Percentiles rank a stretch among this genome's conserved stretches.
These are phyloP conservation scores for Jaenimonas drosophilae DNA, from an alignment of 208 protist species.

Conservation along the genomic window DNA sequence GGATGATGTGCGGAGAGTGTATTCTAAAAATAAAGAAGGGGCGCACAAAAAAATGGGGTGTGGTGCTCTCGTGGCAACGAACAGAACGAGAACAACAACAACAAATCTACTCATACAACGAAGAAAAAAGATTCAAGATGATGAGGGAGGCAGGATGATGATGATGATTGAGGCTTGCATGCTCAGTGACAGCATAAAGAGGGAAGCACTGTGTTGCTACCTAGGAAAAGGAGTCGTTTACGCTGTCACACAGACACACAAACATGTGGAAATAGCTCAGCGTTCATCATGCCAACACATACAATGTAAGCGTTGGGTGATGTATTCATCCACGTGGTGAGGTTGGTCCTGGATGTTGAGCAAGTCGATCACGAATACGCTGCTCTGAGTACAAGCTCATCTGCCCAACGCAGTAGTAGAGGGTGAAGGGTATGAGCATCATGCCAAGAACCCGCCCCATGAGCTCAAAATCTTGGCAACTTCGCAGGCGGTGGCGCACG, in stretches of 20 bases:
- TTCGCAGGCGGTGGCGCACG: slow-evolving; percentile 47
- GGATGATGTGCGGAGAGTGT: not conserved
- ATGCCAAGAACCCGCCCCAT: slow-evolving; percentile 74
- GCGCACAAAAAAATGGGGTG: not conserved
- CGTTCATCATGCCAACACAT: too few species aligned
- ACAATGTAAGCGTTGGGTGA: too few species aligned
- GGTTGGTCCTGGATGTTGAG: not conserved
- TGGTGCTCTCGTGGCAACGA: not conserved
- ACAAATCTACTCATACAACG: not conserved
- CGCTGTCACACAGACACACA: too few species aligned
- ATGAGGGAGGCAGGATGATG: not conserved
- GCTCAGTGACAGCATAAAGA: not conserved
- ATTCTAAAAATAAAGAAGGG: not conserved
- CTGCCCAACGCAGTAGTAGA: slow-evolving; percentile 48
- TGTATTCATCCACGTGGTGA: too few species aligned
- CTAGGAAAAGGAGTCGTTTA: too few species aligned
- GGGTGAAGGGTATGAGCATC: slow-evolving; percentile 52
- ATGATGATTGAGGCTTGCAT: too few species aligned
- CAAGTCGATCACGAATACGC: slow-evolving; percentile 27
- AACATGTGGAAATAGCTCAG: too few species aligned
- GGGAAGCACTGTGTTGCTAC: too few species aligned
- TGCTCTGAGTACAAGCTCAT: slow-evolving; percentile 48
- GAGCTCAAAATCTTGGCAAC: slow-evolving; percentile 50
- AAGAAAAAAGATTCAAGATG: not conserved
- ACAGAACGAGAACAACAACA: not conserved